Evolutionary conservation across 345 rosid species (phyloP).

Genomic region (Salix exigua): DNA sequence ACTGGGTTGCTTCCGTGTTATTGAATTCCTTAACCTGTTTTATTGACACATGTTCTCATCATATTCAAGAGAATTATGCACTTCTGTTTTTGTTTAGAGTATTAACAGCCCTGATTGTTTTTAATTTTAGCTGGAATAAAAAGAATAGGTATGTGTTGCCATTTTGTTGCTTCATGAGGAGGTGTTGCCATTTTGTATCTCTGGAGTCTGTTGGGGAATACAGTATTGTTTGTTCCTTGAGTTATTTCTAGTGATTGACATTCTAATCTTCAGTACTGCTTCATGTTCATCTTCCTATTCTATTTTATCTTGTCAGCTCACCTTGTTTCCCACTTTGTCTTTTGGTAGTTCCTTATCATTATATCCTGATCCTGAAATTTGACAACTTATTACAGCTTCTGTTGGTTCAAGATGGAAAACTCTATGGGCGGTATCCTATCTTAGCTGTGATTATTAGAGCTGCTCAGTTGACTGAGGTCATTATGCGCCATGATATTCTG

Average conservation of each 20-base stretch:
- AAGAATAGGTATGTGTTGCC: neutral
- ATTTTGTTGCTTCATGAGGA: neutral
- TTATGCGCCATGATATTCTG: conserved; percentile 62
- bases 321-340: conserved; percentile 7
- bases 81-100: neutral
- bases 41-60: neutral
- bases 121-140: neutral
- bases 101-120: neutral
- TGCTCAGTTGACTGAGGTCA: conserved; percentile 64
- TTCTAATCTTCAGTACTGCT: neutral
- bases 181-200: neutral
- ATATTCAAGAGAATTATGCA: neutral
- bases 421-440: conserved; percentile 79
- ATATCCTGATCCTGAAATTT: conserved; percentile 11
- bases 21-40: neutral
- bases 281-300: neutral
- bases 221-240: neutral
- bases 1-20: neutral
- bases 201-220: neutral
- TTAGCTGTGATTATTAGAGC: conserved; percentile 63
- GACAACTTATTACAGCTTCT: conserved; percentile 54
- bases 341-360: neutral
- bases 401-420: conserved; percentile 95
- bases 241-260: neutral
- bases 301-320: neutral